Conservation (phyloP, 208 protist species). For the Angomonas deanei region DNA sequence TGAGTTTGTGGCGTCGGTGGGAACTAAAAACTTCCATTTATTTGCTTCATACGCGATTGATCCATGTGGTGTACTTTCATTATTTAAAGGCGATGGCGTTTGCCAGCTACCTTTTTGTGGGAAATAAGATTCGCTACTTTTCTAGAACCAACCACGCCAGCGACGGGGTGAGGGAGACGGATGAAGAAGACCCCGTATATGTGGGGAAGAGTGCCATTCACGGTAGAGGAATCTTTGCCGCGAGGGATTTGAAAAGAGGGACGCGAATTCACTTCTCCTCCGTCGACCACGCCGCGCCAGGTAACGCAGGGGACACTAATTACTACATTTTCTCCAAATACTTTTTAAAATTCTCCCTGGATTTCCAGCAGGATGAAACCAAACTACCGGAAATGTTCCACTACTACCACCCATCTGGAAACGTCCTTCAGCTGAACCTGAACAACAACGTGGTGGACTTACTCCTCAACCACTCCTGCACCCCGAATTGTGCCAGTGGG, state of each 20-base stretch:
- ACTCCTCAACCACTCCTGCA: neutral
- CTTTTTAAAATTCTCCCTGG: slow-evolving; percentile 3
- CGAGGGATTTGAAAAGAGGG: neutral
- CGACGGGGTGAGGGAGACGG: too few species aligned
- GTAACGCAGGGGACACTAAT: neutral
- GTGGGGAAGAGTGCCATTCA: neutral
- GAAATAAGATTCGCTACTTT: neutral
- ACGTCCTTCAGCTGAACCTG: neutral
- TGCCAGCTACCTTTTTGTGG: neutral
- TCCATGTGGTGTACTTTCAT: neutral
- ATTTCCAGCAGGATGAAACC: neutral
- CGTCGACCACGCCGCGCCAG: neutral
- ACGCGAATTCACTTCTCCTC: neutral
- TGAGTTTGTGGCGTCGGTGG: too few species aligned
- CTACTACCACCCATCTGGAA: neutral
- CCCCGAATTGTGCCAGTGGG: neutral
- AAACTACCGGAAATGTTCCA: neutral
- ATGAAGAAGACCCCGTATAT: neutral
- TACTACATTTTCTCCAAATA: slow-evolving; percentile 1
- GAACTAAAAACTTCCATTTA: too few species aligned
- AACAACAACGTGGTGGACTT: neutral
- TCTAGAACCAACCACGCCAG: neutral
- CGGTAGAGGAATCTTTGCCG: neutral
- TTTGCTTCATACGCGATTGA: too few species aligned
- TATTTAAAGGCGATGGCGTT: neutral